Evolutionary conservation across 2,329 filamentous ascomycete species (phyloP).

Genomic region (Epichloe elymi): DNA sequence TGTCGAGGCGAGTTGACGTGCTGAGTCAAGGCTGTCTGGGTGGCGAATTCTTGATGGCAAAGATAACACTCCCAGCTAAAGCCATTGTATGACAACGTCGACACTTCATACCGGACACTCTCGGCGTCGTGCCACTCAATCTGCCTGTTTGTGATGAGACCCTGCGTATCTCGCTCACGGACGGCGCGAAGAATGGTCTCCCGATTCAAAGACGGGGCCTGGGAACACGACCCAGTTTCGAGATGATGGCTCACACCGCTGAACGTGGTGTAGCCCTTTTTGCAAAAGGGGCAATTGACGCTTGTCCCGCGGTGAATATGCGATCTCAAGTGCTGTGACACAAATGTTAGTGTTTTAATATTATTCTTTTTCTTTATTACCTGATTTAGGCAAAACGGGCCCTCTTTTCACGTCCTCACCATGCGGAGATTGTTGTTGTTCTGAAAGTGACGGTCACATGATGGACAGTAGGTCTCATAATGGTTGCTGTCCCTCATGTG

Average conservation of each 20-base stretch:
- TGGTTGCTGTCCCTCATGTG: conserved; percentile 15
- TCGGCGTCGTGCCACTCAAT: conserved; percentile 26
- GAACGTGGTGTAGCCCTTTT: conserved; percentile 29
- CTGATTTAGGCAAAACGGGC: neutral
- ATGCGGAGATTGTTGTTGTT: conserved; percentile 18
- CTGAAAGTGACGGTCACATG: conserved; percentile 20
- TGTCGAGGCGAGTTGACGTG: conserved; percentile 39
- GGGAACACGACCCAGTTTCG: conserved; percentile 37
- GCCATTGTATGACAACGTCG: conserved; percentile 29
- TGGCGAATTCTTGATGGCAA: conserved; percentile 31
- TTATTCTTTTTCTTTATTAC: neutral
- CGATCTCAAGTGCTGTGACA: conserved; percentile 40
- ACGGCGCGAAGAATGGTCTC: conserved; percentile 33
- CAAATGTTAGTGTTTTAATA: neutral
- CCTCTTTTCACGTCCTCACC: conserved; percentile 12
- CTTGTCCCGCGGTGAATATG: conserved; percentile 30
- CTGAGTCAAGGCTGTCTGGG: conserved; percentile 24
- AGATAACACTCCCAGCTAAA: conserved; percentile 17
- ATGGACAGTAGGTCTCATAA: conserved; percentile 19
- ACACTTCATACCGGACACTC: conserved; percentile 23
- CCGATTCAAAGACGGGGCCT: conserved; percentile 29
- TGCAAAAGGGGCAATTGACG: conserved; percentile 43
- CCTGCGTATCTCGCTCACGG: conserved; percentile 29
- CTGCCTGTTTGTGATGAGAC: conserved; percentile 36
- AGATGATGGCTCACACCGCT: conserved; percentile 41